Percentiles rank a stretch among this genome's conserved stretches.
Conservation (phyloP, 176 grass and related monocot species). For the Hyparrhenia diplandra region DNA sequence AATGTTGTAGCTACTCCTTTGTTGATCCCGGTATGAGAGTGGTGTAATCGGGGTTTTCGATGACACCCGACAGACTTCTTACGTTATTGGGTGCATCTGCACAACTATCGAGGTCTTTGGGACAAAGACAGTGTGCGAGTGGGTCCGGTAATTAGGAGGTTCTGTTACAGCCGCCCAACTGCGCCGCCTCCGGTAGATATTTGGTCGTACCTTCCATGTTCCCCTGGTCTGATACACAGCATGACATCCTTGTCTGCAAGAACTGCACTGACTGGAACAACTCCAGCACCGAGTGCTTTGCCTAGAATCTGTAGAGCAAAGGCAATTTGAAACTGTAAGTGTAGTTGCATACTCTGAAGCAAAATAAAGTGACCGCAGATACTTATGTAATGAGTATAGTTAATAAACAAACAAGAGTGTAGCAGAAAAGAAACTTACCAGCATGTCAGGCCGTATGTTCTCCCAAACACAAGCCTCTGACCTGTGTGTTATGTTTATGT, state of each 20-base stretch:
- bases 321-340: neutral
- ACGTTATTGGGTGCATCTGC: too few relatives aligned
- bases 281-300: conserved; percentile 94
- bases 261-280: conserved; percentile 95
- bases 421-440: conserved; percentile 50
- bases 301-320: conserved; percentile 70
- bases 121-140: too few relatives aligned
- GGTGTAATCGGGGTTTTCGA: too few relatives aligned
- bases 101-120: too few relatives aligned
- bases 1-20: too few relatives aligned
- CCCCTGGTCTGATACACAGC: conserved; percentile 94
- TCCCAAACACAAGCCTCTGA: conserved; percentile 85
- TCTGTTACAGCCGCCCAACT: too few relatives aligned
- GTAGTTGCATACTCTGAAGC: neutral
- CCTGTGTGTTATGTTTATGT: too few relatives aligned
- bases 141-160: too few relatives aligned
- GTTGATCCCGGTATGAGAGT: too few relatives aligned
- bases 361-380: neutral
- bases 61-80: too few relatives aligned
- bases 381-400: neutral
- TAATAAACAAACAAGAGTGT: neutral
- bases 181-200: too few relatives aligned
- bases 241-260: conserved; percentile 93
- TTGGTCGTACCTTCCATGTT: conserved; percentile 81
- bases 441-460: conserved; percentile 76